Evolutionary conservation across 768 basidiomycete species (phyloP), one percentile per base, ranked within the genome.

Genomic region (Nevesoporus exiguus): DNA sequence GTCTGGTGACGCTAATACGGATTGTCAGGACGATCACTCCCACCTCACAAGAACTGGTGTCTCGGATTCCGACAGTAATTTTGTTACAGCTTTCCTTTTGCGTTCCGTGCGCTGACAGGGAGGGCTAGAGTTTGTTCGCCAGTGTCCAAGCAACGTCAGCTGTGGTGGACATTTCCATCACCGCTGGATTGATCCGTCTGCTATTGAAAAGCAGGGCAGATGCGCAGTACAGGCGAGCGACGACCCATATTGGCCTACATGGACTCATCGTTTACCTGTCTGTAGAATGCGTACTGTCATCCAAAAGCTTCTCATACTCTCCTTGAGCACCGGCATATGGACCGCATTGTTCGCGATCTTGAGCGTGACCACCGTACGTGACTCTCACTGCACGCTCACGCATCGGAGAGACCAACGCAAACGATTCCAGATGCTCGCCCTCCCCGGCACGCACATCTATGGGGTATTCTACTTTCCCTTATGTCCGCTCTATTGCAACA

Each of bases 401-500:
- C 22, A 17, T 4, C 34, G 15, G 15, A 17, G 14, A 17, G 15
- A n/a, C 34, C 4, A 17, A 36, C 34, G 15, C 17, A 5, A 17
- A 14, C 34, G 15, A 36, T 13, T n/a, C n/a, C 13, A 57, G 55
- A 43, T 47, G 13, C 21, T 59, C 25, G 46, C 25, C 11, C 52
- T 21, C 39, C 7, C 47, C 14, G 30, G 13, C 14, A 60, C 49
- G 8, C 11, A 46, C 1, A 22, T 56, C 15, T 60, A 49, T 36
- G 58, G 43, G 5, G 45, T 41, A 1, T 31, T 60, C 10, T 53
- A 52, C 25, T 60, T 54, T 15, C 51, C 48, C 0, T 50, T 56
- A 11, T 49, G 60, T 19, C 41, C 59, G 6, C 48, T 51, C 17
- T 61, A 53, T 37, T 61, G 58, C 15, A 72, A 66, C 43, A 69